Evolutionary conservation across 192 early-diverging fungal genomes (phyloP), one percentile per base, ranked within the genome.

Genomic region (Backusella australiensis): DNA sequence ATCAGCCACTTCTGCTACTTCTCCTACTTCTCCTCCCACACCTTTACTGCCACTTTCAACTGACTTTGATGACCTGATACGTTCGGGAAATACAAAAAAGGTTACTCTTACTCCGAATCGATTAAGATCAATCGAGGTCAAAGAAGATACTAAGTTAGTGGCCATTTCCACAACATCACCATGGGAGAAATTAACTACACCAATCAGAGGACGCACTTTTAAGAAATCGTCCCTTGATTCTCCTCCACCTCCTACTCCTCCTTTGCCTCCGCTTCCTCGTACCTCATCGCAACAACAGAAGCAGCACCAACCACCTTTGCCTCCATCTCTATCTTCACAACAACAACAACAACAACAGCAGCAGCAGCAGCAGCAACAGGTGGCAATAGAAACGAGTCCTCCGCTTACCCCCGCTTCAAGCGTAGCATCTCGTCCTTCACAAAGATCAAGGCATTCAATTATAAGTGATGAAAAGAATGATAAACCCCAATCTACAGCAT

Each of bases 21-120:
- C 67, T 19, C 77, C 34, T 36, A 71, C 72, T 32, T 36, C 36
- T 19, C 38, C 69, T 23, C 46, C 46, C 4, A 49, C 46, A 49
- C 42, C 42, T 46, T 71, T 34, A 6, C 15, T 32, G 14, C 70
- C 74, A 56, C 79, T 75, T 17, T 52, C 66, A 2, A 39, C 71
- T 32, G 74, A 83, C 36, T 90, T 90, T 77, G 89, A 90, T 46
- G 83, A 84, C 56, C 46, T 90, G 14, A 86, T 90, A 41, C 78
- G 81, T 23, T 86, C 82, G 41, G 86, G 85, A 69, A 82, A 88
- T 49, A 90, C 89, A 6, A 86, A 85, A 82, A 87, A 87, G 42
- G 85, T 90, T 15, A 83, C 85, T 8, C 73, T 90, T n/a, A 90
- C 89, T 8, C 89, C 89, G n/a, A 88, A 88, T 72, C 81, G 89